Base-by-base conservation (phyloP, 257 asterid species). In the Primulina eburnea region DNA sequence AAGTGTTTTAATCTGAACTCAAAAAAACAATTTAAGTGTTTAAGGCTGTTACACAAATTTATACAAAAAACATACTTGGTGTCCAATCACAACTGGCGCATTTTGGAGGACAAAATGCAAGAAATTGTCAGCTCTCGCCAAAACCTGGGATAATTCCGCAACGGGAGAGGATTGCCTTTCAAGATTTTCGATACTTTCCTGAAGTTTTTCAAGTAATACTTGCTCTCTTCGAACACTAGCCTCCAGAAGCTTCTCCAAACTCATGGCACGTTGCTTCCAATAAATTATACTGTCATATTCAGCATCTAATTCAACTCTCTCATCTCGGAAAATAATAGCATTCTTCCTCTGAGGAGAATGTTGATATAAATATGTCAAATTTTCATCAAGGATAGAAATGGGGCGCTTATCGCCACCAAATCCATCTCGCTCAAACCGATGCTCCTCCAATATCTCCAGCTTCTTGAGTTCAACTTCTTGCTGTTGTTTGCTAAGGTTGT, bases 21-120 rank as follows among this genome's bases (percentile, higher is more conserved):
- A 62, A 1, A 32, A 14, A 62, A 5, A 34, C 17, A 9, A 62
- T 8, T 16, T 17, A 62, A 62, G 26, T 12, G n/a, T n/a, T n/a
- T n/a, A 1, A 62, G 5, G 21, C 20, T 14, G 30, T 29, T 8
- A n/a, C 64, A 11, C 34, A 71, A 21, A 20, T 53, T 24, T 21
- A 32, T 62, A 47, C n/a, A 34, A 40, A 33, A 30, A 52, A 33
- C 37, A 50, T 76, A 88, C 97, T 94, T 89, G 96, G 73, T 92
- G 97, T 32, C 97, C 97, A 10, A 92, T 92, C 32, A 92, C 97
- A 76, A 92, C 96, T 0, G 97, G 97, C 40, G 97, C 97, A 78
- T 86, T 92, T 72, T 92, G 97, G 62, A 92, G 93, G 68, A 92
- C 85, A 67, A 92, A 92, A 80, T 92, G 97, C 69, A 92, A 78